A percentile compares a stretch with the other conserved stretches of the same genome.
phyloP scores from a whole-genome alignment of 169 alveolate genomes.

The Plasmodium inui region DNA sequence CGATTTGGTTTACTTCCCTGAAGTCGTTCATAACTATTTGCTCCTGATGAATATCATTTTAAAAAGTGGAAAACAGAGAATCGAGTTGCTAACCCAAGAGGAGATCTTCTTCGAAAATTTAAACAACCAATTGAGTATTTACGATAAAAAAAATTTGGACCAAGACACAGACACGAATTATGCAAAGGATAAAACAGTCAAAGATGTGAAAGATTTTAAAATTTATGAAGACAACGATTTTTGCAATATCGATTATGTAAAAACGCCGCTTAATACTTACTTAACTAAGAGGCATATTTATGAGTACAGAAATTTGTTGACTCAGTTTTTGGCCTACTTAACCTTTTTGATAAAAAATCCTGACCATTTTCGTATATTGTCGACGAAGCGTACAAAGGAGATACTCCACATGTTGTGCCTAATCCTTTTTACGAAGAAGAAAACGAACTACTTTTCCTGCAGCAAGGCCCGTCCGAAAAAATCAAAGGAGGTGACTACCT shows the following conservation, averaged over 20 bases:
- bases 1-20: slow-evolving; percentile 46
- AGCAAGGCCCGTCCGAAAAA: background rate
- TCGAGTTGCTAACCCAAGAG: slow-evolving; percentile 72
- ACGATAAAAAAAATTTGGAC: slow-evolving; percentile 7
- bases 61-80: slow-evolving; percentile 69
- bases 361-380: slow-evolving; percentile 13
- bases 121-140: slow-evolving; percentile 29
- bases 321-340: slow-evolving; percentile 22
- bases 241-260: slow-evolving; percentile 37
- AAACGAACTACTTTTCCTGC: background rate
- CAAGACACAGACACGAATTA: background rate
- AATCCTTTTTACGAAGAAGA: slow-evolving; percentile 36
- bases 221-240: slow-evolving; percentile 53
- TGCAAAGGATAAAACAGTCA: slow-evolving; percentile 9
- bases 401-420: slow-evolving; percentile 17
- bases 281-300: slow-evolving; percentile 60
- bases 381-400: slow-evolving; percentile 39
- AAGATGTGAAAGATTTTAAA: slow-evolving; percentile 55
- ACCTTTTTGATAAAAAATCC: slow-evolving; percentile 32
- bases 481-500: background rate
- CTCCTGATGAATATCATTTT: slow-evolving; percentile 37
- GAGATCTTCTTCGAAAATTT: slow-evolving; percentile 75
- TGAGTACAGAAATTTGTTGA: slow-evolving; percentile 40
- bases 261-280: slow-evolving; percentile 72
- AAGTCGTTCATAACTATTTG: slow-evolving; percentile 24